These are phyloP conservation scores for Nicotiana tabacum DNA, from an alignment of 257 asterid species.

Conservation along the genomic window DNA sequence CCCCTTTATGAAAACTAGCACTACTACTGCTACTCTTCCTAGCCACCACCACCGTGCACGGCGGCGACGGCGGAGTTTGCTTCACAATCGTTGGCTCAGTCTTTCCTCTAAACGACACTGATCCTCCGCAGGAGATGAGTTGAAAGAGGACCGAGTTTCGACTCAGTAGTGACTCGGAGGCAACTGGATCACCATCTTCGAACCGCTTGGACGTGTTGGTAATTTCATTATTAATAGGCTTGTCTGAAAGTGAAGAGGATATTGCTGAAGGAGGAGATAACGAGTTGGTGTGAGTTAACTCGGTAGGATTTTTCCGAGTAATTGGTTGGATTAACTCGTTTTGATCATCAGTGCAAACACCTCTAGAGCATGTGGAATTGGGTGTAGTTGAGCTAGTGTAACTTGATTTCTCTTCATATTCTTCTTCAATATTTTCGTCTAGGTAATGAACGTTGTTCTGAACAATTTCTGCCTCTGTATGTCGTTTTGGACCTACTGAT, in stretches of 20 bases:
- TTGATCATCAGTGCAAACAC: slow-evolving; percentile 51
- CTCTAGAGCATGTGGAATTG: slow-evolving; percentile 43
- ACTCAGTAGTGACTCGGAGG: slow-evolving; percentile 44
- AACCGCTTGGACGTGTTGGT: slow-evolving; percentile 27
- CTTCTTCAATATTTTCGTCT: slow-evolving; percentile 28
- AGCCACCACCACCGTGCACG: slow-evolving; percentile 8
- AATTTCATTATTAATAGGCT: slow-evolving; percentile 12
- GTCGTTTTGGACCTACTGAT: slow-evolving; percentile 20
- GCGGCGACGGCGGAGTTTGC: slow-evolving; percentile 9
- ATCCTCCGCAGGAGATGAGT: slow-evolving; percentile 81
- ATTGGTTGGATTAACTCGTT: neutral
- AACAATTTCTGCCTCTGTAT: slow-evolving; percentile 22
- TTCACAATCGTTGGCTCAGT: slow-evolving; percentile 11
- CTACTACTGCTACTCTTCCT: slow-evolving; percentile 54
- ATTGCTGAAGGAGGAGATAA: slow-evolving; percentile 60
- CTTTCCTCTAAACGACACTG: slow-evolving; percentile 48
- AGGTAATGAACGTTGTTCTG: slow-evolving; percentile 11
- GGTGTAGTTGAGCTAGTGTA: slow-evolving; percentile 23
- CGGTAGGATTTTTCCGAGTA: slow-evolving; percentile 20
- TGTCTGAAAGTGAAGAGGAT: slow-evolving; percentile 57
- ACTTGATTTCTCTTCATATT: slow-evolving; percentile 32
- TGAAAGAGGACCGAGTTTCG: slow-evolving; percentile 65
- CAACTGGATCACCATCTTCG: slow-evolving; percentile 52
- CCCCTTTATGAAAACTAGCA: slow-evolving; percentile 37
- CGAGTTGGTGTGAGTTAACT: slow-evolving; percentile 26